Percentiles rank a stretch among this genome's conserved stretches.
These are phyloP conservation scores for Mortierella sp. DNA, from an alignment of 371 early-diverging fungal species.

Conservation along the genomic window DNA sequence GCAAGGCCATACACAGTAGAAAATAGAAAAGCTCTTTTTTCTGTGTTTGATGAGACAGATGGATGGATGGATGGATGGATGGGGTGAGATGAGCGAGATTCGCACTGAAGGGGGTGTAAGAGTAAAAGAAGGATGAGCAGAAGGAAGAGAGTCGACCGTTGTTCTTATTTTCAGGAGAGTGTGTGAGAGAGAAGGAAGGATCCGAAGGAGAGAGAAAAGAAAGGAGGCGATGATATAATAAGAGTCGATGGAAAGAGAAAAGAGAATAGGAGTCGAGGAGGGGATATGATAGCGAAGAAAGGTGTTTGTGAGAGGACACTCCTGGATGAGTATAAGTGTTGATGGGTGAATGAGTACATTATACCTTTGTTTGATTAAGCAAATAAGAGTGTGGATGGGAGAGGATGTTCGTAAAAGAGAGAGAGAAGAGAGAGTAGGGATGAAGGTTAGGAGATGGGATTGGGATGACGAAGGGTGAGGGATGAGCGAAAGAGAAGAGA, in stretches of 20 bases:
- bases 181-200: neutral
- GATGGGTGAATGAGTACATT: conserved; percentile 1
- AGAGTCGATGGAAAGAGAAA: neutral
- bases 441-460: neutral
- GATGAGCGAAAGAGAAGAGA: neutral
- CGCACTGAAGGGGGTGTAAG: neutral
- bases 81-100: neutral
- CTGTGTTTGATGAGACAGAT: neutral
- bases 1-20: neutral
- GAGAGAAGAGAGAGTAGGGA: neutral
- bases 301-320: too few relatives aligned
- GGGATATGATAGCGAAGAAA: neutral
- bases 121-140: neutral
- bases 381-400: neutral
- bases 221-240: neutral
- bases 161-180: neutral
- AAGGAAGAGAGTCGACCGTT: neutral
- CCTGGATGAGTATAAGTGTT: too few relatives aligned
- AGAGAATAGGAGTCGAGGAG: neutral
- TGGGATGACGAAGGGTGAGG: too few relatives aligned
- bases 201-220: neutral
- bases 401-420: neutral
- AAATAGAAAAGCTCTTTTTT: neutral
- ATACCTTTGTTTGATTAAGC: too few relatives aligned
- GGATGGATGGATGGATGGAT: neutral